Evolutionary conservation across 2,329 filamentous ascomycete species (phyloP).

Genomic region (Talaromyces pinophilus): DNA sequence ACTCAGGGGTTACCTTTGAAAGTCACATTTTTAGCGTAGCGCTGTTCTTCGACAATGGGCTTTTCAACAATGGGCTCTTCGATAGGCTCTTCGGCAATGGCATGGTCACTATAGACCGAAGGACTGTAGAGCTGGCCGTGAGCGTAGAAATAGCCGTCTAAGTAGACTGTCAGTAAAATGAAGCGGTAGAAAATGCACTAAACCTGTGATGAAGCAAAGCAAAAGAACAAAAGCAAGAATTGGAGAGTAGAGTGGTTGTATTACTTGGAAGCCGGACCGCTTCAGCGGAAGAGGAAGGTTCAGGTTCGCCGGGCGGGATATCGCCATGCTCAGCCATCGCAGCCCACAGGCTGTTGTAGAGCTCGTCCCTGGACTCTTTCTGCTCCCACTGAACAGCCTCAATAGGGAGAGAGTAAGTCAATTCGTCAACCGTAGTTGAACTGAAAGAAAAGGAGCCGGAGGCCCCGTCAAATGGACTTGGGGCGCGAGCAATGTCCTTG

Average conservation of each 20-base stretch:
- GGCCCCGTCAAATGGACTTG: background rate
- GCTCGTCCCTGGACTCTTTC: background rate
- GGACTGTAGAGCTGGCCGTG: background rate
- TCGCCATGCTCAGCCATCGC: constrained; percentile 1
- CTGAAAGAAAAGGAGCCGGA: background rate
- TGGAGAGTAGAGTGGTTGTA: background rate
- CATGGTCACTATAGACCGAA: constrained; percentile 4
- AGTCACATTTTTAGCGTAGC: constrained; percentile 13
- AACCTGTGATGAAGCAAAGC: background rate
- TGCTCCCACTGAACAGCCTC: constrained; percentile 12
- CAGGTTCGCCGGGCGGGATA: background rate
- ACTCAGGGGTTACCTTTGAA: background rate
- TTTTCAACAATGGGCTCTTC: background rate
- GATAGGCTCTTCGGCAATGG: background rate
- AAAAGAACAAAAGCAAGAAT: constrained; percentile 7
- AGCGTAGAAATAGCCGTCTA: background rate
- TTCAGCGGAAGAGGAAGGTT: background rate
- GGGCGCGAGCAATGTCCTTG: constrained; percentile 4
- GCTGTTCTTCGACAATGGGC: background rate
- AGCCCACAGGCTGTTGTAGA: constrained; percentile 15
- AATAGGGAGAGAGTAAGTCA: background rate
- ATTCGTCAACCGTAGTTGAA: background rate
- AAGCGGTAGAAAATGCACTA: background rate
- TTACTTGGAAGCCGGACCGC: constrained; percentile 11
- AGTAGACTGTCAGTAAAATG: background rate